Conservation (phyloP, 345 rosid species). For the Sisymbrium altissimum region DNA sequence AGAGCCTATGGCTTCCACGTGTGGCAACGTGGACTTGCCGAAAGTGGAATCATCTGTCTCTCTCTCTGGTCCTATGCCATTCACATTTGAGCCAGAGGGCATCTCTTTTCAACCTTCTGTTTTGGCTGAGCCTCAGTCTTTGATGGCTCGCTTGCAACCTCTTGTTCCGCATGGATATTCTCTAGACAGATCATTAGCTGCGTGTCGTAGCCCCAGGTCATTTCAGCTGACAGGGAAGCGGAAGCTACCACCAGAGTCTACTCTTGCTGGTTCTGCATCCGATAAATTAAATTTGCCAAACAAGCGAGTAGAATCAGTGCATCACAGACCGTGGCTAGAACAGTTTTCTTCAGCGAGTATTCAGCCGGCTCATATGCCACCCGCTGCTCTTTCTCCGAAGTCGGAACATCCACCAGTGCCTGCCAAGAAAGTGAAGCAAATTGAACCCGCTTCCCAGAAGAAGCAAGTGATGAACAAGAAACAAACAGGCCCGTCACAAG, state of each 20-base stretch:
- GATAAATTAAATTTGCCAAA: conserved; percentile 22
- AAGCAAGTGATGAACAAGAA: conserved; percentile 38
- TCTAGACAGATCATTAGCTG: neutral
- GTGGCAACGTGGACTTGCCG: neutral
- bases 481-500: conserved; percentile 38
- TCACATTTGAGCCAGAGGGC: neutral
- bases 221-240: conserved; percentile 52
- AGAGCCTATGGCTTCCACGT: neutral
- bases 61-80: conserved; percentile 5
- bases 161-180: conserved; percentile 1
- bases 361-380: conserved; percentile 33
- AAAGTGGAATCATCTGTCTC: conserved; percentile 15
- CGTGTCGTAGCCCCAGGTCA: conserved; percentile 1
- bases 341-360: conserved; percentile 35
- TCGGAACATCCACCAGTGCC: conserved; percentile 36
- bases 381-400: conserved; percentile 30
- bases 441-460: conserved; percentile 40
- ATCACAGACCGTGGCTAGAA: conserved; percentile 88
- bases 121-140: conserved; percentile 11
- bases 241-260: conserved; percentile 46
- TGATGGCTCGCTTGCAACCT: conserved; percentile 14
- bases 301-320: conserved; percentile 53
- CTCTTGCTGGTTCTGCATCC: conserved; percentile 29
- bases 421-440: conserved; percentile 40
- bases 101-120: conserved; percentile 10